phyloP scores from a whole-genome alignment of 1,139 yeast species.

The Candida sp. region DNA sequence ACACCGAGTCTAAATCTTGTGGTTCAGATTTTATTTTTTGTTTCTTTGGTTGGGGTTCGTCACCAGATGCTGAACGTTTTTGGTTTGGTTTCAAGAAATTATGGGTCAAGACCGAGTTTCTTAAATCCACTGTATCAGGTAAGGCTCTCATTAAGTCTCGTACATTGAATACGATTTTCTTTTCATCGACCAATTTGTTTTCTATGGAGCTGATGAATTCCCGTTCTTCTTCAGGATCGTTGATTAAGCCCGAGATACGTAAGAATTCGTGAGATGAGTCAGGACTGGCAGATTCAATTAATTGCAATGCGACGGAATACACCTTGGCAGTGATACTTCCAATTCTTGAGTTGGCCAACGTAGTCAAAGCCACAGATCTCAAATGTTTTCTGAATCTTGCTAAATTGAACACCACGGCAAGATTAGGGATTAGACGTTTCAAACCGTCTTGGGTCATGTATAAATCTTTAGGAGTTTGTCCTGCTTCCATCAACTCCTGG shows the following conservation, averaged over 20 bases:
- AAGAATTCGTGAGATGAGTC: constrained; percentile 27
- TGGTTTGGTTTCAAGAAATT: constrained; percentile 29
- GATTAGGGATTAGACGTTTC: constrained; percentile 41
- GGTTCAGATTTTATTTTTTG: constrained; percentile 42
- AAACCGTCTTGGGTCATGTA: constrained; percentile 29
- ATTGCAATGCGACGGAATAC: constrained; percentile 54
- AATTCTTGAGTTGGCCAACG: constrained; percentile 62
- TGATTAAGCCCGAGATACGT: constrained; percentile 33
- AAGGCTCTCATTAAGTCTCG: constrained; percentile 50
- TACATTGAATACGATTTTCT: constrained; percentile 45
- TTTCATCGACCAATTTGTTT: constrained; percentile 36
- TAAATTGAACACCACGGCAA: constrained; percentile 62
- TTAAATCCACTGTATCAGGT: constrained; percentile 42
- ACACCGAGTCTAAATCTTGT: constrained; percentile 15
- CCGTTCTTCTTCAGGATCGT: constrained; percentile 38
- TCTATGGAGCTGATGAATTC: constrained; percentile 25
- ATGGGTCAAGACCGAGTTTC: constrained; percentile 44
- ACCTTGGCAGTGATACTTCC: constrained; percentile 69
- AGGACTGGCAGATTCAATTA: constrained; percentile 58
- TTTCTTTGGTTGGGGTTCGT: constrained; percentile 27
- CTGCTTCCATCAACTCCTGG: constrained; percentile 30
- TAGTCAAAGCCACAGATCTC: constrained; percentile 61
- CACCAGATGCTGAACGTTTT: constrained; percentile 16
- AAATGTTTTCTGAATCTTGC: constrained; percentile 65
- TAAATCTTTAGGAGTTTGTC: constrained; percentile 26